These are phyloP conservation scores for Passiflora organensis DNA, from an alignment of 345 rosid genomes.

Conservation along the genomic window DNA sequence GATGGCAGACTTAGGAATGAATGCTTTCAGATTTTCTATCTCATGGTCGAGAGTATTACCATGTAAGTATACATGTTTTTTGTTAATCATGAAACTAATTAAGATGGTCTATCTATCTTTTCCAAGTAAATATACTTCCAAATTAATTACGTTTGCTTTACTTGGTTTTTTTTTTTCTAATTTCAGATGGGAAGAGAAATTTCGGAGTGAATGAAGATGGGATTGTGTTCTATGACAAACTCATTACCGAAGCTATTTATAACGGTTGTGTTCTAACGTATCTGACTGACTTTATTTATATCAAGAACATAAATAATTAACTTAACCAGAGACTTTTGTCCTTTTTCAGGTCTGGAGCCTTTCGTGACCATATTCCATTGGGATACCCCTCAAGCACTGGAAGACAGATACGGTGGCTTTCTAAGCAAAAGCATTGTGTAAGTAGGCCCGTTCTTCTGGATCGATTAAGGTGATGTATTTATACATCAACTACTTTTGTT, in stretches of 20 bases:
- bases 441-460: background rate
- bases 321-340: no score
- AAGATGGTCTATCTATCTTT: background rate
- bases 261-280: no score
- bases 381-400: slow-evolving; percentile 10
- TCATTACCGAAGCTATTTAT: background rate
- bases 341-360: slow-evolving; percentile 6
- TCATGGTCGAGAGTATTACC: background rate
- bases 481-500: no score
- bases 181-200: background rate
- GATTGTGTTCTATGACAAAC: slow-evolving; percentile 1
- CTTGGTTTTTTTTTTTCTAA: background rate
- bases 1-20: background rate
- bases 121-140: background rate
- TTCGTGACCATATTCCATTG: slow-evolving; percentile 11
- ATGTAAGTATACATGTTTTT: background rate
- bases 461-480: no score
- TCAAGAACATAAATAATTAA: no score
- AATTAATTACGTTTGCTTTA: background rate
- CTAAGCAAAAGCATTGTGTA: background rate
- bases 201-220: background rate
- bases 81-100: background rate
- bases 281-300: no score
- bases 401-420: slow-evolving; percentile 7
- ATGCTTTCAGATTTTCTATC: background rate